These are phyloP conservation scores for Lepidopterella palustris DNA, from an alignment of 495 filamentous ascomycete species.

Conservation along the genomic window DNA sequence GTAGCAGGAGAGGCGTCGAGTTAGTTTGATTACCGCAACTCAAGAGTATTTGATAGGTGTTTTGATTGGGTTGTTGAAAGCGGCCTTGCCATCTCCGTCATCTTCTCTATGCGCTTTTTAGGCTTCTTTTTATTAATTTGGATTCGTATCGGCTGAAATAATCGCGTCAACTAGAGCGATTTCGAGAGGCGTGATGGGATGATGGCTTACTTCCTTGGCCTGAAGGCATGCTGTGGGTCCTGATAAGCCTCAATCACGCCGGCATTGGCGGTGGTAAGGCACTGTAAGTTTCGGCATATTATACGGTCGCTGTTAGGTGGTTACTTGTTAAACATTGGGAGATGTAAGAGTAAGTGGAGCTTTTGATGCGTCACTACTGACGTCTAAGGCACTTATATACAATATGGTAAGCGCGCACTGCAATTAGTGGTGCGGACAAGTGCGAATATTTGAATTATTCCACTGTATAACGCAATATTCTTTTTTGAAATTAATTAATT, in stretches of 20 bases:
- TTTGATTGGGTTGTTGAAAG: too few species aligned
- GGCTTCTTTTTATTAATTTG: background rate
- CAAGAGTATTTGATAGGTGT: too few species aligned
- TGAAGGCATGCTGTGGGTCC: background rate
- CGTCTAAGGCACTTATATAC: too few species aligned
- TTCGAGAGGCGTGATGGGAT: background rate
- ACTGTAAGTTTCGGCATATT: background rate
- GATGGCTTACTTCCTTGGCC: background rate
- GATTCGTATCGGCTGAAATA: background rate
- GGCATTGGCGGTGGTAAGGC: background rate
- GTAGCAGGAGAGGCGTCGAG: conserved; percentile 7
- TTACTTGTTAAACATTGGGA: background rate
- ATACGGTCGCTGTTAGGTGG: conserved; percentile 13
- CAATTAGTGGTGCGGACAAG: too few species aligned
- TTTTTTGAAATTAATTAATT: too few species aligned
- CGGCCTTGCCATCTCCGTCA: background rate
- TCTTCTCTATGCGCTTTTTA: background rate
- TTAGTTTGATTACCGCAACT: background rate
- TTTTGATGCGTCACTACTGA: background rate
- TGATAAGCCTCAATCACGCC: background rate
- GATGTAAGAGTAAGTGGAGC: background rate
- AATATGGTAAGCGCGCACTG: too few species aligned
- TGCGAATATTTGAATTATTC: too few species aligned
- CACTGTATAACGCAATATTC: too few species aligned
- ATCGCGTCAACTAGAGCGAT: background rate